Evolutionary conservation across 2,329 filamentous ascomycete species (phyloP).

Genomic region (Coniella lustricola): DNA sequence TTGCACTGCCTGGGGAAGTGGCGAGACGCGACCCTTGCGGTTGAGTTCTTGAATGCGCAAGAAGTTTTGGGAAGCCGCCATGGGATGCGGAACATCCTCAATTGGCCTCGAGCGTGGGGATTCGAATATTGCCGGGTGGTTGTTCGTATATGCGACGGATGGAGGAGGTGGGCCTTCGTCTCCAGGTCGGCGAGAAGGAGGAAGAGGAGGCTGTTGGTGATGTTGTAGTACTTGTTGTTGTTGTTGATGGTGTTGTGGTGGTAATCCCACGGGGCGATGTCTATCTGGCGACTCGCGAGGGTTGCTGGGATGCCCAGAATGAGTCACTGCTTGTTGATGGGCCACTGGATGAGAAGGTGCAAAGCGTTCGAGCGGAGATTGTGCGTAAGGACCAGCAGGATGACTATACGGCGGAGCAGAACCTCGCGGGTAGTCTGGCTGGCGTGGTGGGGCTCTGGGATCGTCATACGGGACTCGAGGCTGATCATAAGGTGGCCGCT

Average conservation of each 20-base stretch:
- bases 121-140: constrained; percentile 35
- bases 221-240: constrained; percentile 22
- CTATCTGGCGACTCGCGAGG: constrained; percentile 46
- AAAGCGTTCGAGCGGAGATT: constrained; percentile 33
- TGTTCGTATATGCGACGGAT: constrained; percentile 41
- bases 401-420: constrained; percentile 34
- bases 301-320: constrained; percentile 23
- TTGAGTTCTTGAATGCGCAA: constrained; percentile 77
- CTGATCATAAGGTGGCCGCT: constrained; percentile 35
- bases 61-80: constrained; percentile 55
- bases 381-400: constrained; percentile 29
- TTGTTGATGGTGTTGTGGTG: constrained; percentile 25
- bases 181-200: constrained; percentile 32
- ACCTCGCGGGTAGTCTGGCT: constrained; percentile 41
- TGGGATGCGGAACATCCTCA: constrained; percentile 51
- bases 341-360: constrained; percentile 25
- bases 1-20: constrained; percentile 87
- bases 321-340: constrained; percentile 29
- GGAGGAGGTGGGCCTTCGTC: constrained; percentile 46
- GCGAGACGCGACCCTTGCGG: constrained; percentile 76
- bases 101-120: constrained; percentile 33
- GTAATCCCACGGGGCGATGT: constrained; percentile 35
- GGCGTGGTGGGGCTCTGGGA: constrained; percentile 31
- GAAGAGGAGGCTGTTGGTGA: constrained; percentile 28
- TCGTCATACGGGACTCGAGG: constrained; percentile 35